A percentile compares a stretch with the other conserved stretches of the same genome.
phyloP scores from a whole-genome alignment of 2,329 filamentous ascomycete species.

The Cadophora sp. region DNA sequence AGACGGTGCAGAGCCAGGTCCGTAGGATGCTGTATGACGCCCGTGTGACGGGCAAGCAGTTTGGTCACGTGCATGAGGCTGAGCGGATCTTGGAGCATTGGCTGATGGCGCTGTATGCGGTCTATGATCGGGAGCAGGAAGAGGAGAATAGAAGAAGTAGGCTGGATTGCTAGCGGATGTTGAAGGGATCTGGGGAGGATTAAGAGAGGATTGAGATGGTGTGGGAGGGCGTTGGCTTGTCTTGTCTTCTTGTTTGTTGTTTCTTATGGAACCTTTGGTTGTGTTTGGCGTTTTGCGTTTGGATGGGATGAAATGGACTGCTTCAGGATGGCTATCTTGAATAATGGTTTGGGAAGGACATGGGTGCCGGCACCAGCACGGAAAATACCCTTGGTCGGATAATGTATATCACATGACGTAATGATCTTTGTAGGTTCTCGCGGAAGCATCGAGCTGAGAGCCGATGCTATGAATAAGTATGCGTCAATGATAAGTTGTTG shows the following conservation, averaged over 20 bases:
- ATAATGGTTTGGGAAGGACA: not conserved
- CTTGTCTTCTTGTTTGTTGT: not conserved
- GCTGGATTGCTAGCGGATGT: not conserved
- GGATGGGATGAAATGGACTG: not conserved
- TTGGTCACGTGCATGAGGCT: conserved; percentile 29
- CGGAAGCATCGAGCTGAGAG: not conserved
- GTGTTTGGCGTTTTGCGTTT: not conserved
- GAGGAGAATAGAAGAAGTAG: conserved; percentile 2
- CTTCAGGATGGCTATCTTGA: not conserved
- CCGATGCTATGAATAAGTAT: not conserved
- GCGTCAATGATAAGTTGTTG: not conserved
- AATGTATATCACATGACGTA: conserved; percentile 5
- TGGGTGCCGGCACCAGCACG: not conserved
- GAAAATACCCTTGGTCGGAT: not conserved
- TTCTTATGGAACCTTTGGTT: not conserved
- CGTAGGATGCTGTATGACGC: conserved; percentile 29
- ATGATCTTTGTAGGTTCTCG: not conserved
- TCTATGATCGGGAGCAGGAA: conserved; percentile 37
- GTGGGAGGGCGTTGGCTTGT: not conserved
- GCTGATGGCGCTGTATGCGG: conserved; percentile 40
- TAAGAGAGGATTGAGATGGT: not conserved
- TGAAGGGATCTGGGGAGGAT: not conserved
- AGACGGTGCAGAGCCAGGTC: conserved; percentile 36
- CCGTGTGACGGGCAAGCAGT: conserved; percentile 20
- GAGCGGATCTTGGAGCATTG: conserved; percentile 40